A percentile compares a stretch with the other conserved stretches of the same genome.
phyloP scores from a whole-genome alignment of 768 basidiomycete genomes.

The Lactarius hatsudake region DNA sequence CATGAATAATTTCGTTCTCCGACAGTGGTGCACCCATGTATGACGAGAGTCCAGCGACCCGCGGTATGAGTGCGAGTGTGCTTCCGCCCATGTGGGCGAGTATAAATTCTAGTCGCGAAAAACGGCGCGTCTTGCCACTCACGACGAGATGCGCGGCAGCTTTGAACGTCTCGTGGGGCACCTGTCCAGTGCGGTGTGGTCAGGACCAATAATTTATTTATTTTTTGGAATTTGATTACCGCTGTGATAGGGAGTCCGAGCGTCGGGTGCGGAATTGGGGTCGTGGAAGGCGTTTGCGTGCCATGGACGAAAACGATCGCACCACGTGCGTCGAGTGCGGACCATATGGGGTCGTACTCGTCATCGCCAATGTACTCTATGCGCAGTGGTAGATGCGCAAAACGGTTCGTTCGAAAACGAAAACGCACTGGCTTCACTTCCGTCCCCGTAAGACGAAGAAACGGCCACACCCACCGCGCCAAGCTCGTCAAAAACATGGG shows the following conservation, averaged over 20 bases:
- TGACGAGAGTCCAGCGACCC: constrained; percentile 62
- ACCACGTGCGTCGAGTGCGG: constrained; percentile 56
- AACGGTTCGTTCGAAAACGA: not conserved
- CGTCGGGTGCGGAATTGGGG: constrained; percentile 58
- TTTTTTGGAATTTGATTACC: constrained; percentile 37
- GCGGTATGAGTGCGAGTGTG: constrained; percentile 59
- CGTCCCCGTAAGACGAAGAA: constrained; percentile 64
- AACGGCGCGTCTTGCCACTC: constrained; percentile 64
- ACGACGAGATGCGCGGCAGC: constrained; percentile 77
- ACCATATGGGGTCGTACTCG: constrained; percentile 63
- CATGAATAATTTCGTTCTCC: constrained; percentile 62
- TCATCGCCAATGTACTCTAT: constrained; percentile 67
- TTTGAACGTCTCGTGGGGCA: constrained; percentile 81
- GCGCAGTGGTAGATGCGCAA: not conserved
- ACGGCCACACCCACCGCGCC: constrained; percentile 63
- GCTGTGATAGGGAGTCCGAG: constrained; percentile 70
- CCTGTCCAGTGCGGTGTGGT: constrained; percentile 41
- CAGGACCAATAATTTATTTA: constrained; percentile 20
- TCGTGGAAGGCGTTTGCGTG: constrained; percentile 60
- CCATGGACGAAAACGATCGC: constrained; percentile 74
- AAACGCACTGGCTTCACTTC: constrained; percentile 49
- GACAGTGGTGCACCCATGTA: constrained; percentile 69
- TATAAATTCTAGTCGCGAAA: constrained; percentile 57
- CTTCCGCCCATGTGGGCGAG: constrained; percentile 76
- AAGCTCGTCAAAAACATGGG: constrained; percentile 58